A percentile compares a stretch with the other conserved stretches of the same genome.
These are phyloP conservation scores for Candida glaebosa DNA, from an alignment of 805 yeast genomes.

Conservation along the genomic window DNA sequence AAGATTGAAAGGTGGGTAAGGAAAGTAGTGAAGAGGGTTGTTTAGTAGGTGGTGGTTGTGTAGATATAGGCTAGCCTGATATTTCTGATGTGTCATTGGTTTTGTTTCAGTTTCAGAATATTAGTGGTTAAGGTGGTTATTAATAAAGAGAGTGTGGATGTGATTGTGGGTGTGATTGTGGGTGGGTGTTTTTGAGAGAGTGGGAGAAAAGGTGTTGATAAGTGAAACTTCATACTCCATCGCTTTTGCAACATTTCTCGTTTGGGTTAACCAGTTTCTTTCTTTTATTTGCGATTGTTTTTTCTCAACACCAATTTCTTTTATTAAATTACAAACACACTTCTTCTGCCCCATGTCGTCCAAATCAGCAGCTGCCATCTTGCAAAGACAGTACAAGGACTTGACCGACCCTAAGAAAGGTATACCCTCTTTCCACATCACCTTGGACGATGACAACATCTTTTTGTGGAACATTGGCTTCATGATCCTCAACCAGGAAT, in stretches of 20 bases:
- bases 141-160: too few relatives aligned
- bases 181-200: too few relatives aligned
- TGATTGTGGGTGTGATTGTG: too few relatives aligned
- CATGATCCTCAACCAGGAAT: conserved; percentile 85
- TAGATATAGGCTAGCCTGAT: too few relatives aligned
- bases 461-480: conserved; percentile 81
- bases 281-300: neutral
- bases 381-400: conserved; percentile 91
- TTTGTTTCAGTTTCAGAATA: too few relatives aligned
- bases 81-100: too few relatives aligned
- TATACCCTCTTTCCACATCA: conserved; percentile 59
- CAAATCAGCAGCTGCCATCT: conserved; percentile 72
- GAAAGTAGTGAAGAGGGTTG: too few relatives aligned
- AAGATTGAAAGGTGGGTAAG: too few relatives aligned
- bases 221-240: neutral
- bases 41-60: too few relatives aligned
- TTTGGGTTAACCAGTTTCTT: neutral
- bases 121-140: too few relatives aligned
- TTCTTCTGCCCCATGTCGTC: conserved; percentile 30
- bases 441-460: conserved; percentile 53
- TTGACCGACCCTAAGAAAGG: conserved; percentile 88
- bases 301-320: too few relatives aligned
- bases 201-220: too few relatives aligned
- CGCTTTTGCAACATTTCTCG: neutral
- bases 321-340: neutral